Percentiles rank a stretch among this genome's conserved stretches.
Conservation (phyloP, 169 alveolate species). For the Plasmodium relictum region DNA sequence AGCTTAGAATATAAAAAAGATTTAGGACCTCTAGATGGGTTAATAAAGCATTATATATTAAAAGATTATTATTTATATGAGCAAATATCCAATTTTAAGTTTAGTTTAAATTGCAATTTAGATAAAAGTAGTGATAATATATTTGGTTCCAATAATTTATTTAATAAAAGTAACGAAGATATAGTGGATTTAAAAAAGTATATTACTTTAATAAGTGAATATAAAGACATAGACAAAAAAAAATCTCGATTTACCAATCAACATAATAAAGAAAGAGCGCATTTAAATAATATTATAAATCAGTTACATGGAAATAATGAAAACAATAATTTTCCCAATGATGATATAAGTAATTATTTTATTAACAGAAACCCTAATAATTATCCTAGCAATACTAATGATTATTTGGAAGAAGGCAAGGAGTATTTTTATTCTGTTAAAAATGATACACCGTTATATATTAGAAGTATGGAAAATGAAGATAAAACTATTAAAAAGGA, state of each 20-base stretch:
- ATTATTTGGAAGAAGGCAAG: background rate
- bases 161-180: slow-evolving; percentile 11
- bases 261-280: background rate
- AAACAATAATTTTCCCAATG: background rate
- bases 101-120: background rate
- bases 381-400: background rate
- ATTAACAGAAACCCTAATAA: background rate
- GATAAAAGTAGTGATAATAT: background rate
- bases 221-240: slow-evolving; percentile 15
- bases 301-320: background rate
- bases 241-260: background rate
- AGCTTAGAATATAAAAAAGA: slow-evolving; percentile 65
- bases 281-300: background rate
- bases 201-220: slow-evolving; percentile 29
- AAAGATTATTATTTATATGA: slow-evolving; percentile 75
- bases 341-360: background rate
- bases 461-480: background rate
- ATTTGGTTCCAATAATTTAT: slow-evolving; percentile 12
- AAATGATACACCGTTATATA: background rate
- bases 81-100: slow-evolving; percentile 55
- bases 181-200: slow-evolving; percentile 12
- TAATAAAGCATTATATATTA: slow-evolving; percentile 44
- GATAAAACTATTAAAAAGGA: background rate
- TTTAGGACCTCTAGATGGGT: slow-evolving; percentile 67
- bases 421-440: background rate